These are phyloP conservation scores for Jimgerdemannia flammicorona DNA, from an alignment of 192 early-diverging fungal genomes.

Conservation along the genomic window DNA sequence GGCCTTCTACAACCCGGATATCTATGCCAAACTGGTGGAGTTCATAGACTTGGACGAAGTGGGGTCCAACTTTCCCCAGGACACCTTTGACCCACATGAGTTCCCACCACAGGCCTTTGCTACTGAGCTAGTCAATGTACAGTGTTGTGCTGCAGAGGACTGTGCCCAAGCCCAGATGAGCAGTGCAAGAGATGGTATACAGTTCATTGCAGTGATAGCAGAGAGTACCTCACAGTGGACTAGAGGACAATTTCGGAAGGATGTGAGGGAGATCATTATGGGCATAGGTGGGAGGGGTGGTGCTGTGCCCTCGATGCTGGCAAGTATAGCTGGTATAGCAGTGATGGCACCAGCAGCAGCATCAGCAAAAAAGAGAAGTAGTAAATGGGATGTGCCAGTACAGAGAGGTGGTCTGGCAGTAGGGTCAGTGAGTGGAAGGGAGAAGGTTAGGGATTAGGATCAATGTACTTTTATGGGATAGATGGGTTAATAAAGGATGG, in stretches of 20 bases:
- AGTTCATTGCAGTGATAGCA: neutral
- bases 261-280: neutral
- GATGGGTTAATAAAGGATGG: too few species aligned
- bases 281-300: neutral
- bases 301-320: neutral
- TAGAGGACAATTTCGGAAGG: too few species aligned
- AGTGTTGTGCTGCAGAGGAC: conserved; percentile 36
- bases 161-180: conserved; percentile 27
- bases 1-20: conserved; percentile 88
- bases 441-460: too few species aligned
- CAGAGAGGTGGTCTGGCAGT: too few species aligned
- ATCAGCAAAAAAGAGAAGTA: conserved; percentile 17
- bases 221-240: neutral
- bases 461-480: too few species aligned
- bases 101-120: conserved; percentile 57
- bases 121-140: conserved; percentile 47
- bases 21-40: conserved; percentile 84
- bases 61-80: conserved; percentile 71
- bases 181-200: conserved; percentile 1
- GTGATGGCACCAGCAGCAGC: too few species aligned
- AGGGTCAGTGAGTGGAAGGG: too few species aligned
- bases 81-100: conserved; percentile 68
- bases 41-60: conserved; percentile 78
- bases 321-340: neutral
- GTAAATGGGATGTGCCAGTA: conserved; percentile 29